Conservation (phyloP, 371 early-diverging fungal species). For the Rhizopus arrhizus region DNA sequence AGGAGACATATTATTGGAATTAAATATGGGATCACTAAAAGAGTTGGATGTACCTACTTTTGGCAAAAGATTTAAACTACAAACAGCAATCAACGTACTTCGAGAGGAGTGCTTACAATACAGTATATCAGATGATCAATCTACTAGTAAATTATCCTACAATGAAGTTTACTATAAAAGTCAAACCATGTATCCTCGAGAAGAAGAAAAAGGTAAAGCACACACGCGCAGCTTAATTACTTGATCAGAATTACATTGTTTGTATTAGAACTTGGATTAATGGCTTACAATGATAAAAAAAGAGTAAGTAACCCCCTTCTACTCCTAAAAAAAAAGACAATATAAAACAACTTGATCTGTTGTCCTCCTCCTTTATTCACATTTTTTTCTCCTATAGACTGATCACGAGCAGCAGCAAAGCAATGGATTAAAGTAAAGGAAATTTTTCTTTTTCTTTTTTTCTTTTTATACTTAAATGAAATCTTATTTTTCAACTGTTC, state of each 20-base stretch:
- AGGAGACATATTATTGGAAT: slow-evolving; percentile 66
- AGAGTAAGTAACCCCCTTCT: neutral
- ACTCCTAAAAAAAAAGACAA: too few relatives aligned
- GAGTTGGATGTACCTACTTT: slow-evolving; percentile 69
- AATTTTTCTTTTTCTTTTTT: neutral
- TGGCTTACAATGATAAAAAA: neutral
- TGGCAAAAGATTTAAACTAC: slow-evolving; percentile 70
- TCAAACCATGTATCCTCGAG: neutral
- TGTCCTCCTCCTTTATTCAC: neutral
- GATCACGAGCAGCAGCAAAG: neutral
- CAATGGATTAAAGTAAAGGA: slow-evolving; percentile 1
- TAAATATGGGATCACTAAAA: slow-evolving; percentile 66
- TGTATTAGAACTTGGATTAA: neutral
- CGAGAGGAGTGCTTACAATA: slow-evolving; percentile 35
- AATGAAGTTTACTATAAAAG: neutral
- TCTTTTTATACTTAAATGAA: neutral
- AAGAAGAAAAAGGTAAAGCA: slow-evolving; percentile 1
- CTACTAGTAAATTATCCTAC: neutral
- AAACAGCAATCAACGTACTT: slow-evolving; percentile 59
- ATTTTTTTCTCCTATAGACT: neutral
- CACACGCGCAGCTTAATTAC: neutral
- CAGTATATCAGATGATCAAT: neutral
- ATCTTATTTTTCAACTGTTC: neutral
- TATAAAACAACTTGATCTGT: neutral
- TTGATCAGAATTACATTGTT: neutral